Base-by-base conservation (phyloP, 257 asterid species). In the Vinca minor region DNA sequence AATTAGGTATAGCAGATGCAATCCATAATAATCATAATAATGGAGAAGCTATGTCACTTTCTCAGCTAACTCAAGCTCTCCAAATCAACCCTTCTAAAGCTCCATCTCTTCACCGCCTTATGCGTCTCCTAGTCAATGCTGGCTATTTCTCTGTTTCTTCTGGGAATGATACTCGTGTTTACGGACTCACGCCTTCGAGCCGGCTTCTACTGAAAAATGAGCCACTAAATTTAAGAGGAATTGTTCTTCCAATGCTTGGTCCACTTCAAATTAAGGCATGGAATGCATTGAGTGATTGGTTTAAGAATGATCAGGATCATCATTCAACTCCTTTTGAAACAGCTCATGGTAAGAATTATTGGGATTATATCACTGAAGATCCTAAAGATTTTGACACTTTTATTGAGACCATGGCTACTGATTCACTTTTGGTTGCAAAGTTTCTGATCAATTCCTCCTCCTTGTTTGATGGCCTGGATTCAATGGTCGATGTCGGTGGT, bases 331-430 rank as follows among this genome's bases (percentile, higher is more conserved):
- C 77, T 1, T 66, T 67, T 25, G 21, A 39, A 42, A 3, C 44
- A 38, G 44, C 44, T 38, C 44, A 38, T 8, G 44, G 44, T 7
- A 38, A 38, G 11, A 38, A 8, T 0, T 2, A 23, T 0, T 67
- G 72, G 69, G 52, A 66, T 23, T 53, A 1, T 5, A 3, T 13
- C 29, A 23, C 7, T 28, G 6, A 32, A 1, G 46, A 63, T 1
- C 68, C 45, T 0, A 5, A 4, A 12, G 8, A 4, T 63, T 1
- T 12, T 0, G 1, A 47, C 4, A 1, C 36, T 2, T 52, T 69
- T 32, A 58, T 49, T 2, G 50, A 74, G n/a, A 53, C 34, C 42
- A 69, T 70, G 50, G 67, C 78, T 12, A 18, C 34, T 8, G 78
- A 69, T 23, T 14, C 79, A 0, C 34, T 10, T 3, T 34, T 60